These are phyloP conservation scores for Trametes meyenii DNA, from an alignment of 768 basidiomycete genomes.

Conservation along the genomic window DNA sequence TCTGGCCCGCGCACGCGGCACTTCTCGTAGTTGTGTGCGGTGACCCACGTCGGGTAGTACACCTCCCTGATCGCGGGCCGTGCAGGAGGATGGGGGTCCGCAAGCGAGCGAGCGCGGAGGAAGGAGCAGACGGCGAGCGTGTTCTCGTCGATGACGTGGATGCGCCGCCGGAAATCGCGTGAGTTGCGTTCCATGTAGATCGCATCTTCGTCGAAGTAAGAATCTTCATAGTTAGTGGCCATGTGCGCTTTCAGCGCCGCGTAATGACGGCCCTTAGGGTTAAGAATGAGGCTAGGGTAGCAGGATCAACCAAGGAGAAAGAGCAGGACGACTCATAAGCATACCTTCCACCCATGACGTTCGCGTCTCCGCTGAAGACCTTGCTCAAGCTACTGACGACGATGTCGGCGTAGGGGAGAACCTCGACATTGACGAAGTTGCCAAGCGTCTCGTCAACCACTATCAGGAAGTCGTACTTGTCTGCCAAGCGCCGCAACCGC, in stretches of 20 bases:
- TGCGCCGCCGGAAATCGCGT: constrained; percentile 81
- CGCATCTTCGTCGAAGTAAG: constrained; percentile 88
- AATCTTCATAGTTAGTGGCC: constrained; percentile 70
- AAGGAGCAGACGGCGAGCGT: constrained; percentile 82
- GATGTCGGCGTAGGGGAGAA: constrained; percentile 83
- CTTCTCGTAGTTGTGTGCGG: constrained; percentile 68
- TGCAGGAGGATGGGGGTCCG: constrained; percentile 26
- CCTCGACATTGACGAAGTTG: constrained; percentile 92
- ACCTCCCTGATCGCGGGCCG: constrained; percentile 73
- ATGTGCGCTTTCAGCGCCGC: constrained; percentile 62
- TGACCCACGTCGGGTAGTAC: constrained; percentile 86
- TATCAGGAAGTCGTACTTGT: constrained; percentile 85
- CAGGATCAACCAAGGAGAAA: not conserved
- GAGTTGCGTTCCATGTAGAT: constrained; percentile 99
- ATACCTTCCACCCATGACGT: constrained; percentile 98
- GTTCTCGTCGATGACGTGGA: constrained; percentile 78
- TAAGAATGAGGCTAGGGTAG: constrained; percentile 76
- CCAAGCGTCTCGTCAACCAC: constrained; percentile 95
- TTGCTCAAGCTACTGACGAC: constrained; percentile 92
- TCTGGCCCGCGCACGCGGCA: constrained; percentile 51
- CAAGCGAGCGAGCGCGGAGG: constrained; percentile 60
- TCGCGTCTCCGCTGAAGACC: constrained; percentile 91
- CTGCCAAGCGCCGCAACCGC: constrained; percentile 75
- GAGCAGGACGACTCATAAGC: constrained; percentile 13
- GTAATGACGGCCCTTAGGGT: constrained; percentile 78